Conservation (phyloP, 495 filamentous ascomycete genomes). For the Neurospora tetraspora region DNA sequence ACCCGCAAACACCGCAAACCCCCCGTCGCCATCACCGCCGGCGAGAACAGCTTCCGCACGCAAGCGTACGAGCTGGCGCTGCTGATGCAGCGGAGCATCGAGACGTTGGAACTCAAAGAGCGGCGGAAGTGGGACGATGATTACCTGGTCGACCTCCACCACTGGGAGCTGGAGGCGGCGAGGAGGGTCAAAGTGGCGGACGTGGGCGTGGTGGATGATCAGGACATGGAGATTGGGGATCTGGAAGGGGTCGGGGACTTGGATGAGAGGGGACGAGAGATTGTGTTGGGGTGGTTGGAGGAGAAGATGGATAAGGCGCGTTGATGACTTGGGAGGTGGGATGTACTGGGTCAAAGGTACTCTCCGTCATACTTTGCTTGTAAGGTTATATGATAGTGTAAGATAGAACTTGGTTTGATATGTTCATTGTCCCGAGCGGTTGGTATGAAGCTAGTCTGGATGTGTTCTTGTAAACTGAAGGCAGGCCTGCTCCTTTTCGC, state of each 20-base stretch:
- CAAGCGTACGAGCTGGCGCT: constrained; percentile 28
- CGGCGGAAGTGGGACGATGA: constrained; percentile 18
- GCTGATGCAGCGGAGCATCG: constrained; percentile 29
- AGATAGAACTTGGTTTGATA: not conserved
- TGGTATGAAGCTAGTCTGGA: not conserved
- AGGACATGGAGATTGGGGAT: not conserved
- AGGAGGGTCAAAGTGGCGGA: constrained; percentile 4
- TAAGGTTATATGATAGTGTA: no score
- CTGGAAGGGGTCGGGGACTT: constrained; percentile 1
- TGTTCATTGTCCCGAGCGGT: not conserved
- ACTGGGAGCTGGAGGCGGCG: constrained; percentile 5
- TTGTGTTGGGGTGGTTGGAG: constrained; percentile 18
- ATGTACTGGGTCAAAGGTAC: not conserved
- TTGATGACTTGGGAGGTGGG: not conserved
- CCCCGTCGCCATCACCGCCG: not conserved
- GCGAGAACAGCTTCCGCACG: constrained; percentile 20
- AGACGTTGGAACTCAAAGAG: constrained; percentile 22
- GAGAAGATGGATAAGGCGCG: constrained; percentile 10
- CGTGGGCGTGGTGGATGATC: not conserved
- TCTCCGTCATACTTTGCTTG: no score
- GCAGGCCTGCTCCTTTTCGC: not conserved
- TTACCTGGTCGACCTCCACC: constrained; percentile 2
- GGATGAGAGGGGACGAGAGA: constrained; percentile 7
- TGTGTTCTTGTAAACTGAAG: not conserved
- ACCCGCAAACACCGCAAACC: constrained; percentile 1